Conservation (phyloP, 1,284 basidiomycete species). For the Pholiota adiposa region DNA sequence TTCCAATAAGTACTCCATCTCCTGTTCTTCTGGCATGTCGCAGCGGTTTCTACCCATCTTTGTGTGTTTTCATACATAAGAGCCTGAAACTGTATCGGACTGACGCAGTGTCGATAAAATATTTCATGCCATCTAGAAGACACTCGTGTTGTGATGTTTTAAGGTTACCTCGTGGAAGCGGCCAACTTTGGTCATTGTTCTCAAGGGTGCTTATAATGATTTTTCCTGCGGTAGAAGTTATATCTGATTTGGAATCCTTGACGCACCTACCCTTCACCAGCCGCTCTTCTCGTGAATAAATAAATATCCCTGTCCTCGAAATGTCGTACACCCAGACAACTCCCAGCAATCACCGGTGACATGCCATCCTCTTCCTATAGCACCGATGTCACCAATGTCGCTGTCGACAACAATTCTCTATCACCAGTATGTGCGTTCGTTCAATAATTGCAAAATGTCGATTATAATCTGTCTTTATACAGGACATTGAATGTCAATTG, state of each 20-base stretch:
- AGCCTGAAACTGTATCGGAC: too few relatives aligned
- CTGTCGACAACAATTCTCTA: not conserved
- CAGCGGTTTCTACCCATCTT: too few relatives aligned
- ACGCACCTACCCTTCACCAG: not conserved
- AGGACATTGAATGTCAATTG: slow-evolving; percentile 34
- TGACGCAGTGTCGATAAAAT: too few relatives aligned
- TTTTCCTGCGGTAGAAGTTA: not conserved
- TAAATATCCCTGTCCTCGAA: not conserved
- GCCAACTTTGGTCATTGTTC: not conserved
- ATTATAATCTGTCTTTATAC: not conserved
- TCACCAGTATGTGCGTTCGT: not conserved
- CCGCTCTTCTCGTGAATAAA: not conserved
- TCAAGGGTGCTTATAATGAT: not conserved
- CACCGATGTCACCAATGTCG: not conserved
- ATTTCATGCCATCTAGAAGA: not conserved
- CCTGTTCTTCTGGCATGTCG: too few relatives aligned
- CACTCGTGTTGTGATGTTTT: not conserved
- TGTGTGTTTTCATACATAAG: too few relatives aligned
- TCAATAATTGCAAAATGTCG: too few relatives aligned
- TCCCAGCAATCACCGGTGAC: not conserved
- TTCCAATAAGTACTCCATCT: too few relatives aligned
- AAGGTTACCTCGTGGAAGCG: not conserved
- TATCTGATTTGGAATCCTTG: not conserved
- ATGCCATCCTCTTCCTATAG: not conserved
- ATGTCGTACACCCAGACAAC: not conserved